Evolutionary conservation across 2,329 filamentous ascomycete species (phyloP), one percentile per base, ranked within the genome.

Genomic region (Neophaeococcomyces mojaviensis): DNA sequence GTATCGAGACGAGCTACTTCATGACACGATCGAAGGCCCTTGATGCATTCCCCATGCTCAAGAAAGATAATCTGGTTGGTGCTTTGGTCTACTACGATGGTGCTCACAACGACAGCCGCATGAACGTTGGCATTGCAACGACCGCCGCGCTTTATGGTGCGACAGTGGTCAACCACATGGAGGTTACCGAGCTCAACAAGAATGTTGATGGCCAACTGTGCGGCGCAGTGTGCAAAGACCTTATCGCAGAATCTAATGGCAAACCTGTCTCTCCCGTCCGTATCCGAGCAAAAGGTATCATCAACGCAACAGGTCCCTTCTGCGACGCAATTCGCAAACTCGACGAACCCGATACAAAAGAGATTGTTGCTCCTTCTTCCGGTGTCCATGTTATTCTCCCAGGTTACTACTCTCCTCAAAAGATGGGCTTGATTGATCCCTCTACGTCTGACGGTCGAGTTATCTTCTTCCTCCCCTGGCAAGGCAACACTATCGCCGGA

Each of bases 381-480:
- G 88, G 88, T 58, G 86, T 90, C 22, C 88, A 94, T 65, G 78
- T 94, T 51, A 84, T 94, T 53, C 78, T 94, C 2, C 88, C 88
- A 18, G 87, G 87, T 39, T 94, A 92, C 70, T 92, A 84, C 71
- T 86, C 82, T 58, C 87, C 87, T 35, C 76, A 81, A 16, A 53
- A 53, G 42, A 92, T 94, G 86, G 88, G 88, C 50, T 73, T 94
- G 33, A 86, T 94, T 57, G 88, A 94, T 59, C 87, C 88, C 4
- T 80, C 81, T 33, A 92, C 88, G 2, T 94, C 87, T 1, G 88
- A 94, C 60, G 88, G 88, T 16, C 79, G 88, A 62, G 88, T 94
- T 40, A 90, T 94, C 60, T 94, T 94, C 78, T 94, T 94, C 74
- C 74, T 94, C 33, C 88, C 88, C 18, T 94, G 88, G 88, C 87